Evolutionary conservation across 176 grass and related monocot species (phyloP).

Genomic region (Bonia amplexicaulis): DNA sequence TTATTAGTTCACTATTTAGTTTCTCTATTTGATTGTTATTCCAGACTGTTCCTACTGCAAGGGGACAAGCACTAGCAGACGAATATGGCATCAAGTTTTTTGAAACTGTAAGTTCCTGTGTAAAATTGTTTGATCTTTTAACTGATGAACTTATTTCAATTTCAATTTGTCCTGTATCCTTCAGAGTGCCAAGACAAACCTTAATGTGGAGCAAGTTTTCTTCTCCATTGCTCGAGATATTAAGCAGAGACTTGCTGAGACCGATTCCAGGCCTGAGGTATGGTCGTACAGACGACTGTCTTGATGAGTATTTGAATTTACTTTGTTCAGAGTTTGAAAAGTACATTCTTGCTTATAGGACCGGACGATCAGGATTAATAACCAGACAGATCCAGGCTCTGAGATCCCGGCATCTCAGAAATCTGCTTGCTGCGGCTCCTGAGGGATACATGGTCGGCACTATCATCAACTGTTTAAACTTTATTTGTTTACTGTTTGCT

Average conservation of each 20-base stretch:
- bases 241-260: conserved; percentile 62
- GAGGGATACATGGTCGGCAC: conserved; percentile 27
- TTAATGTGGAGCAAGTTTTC: conserved; percentile 74
- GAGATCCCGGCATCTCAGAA: conserved; percentile 24
- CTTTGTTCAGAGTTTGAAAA: conserved; percentile 4
- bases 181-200: conserved; percentile 78
- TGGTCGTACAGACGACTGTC: not conserved
- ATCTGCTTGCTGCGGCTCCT: conserved; percentile 64
- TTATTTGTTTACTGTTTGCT: conserved; percentile 21
- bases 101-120: conserved; percentile 55
- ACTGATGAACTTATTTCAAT: not conserved
- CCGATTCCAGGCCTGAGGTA: conserved; percentile 68
- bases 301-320: conserved; percentile 12
- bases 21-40: conserved; percentile 14
- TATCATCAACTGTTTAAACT: conserved; percentile 26
- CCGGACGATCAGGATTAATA: conserved; percentile 52
- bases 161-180: not conserved
- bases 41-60: conserved; percentile 70
- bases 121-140: not conserved
- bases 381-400: conserved; percentile 26
- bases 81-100: conserved; percentile 86
- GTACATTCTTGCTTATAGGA: conserved; percentile 34
- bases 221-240: conserved; percentile 77
- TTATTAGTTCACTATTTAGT: conserved; percentile 1
- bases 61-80: conserved; percentile 67